phyloP scores from a whole-genome alignment of 805 yeast species.

The Candida nonsorbophila region DNA sequence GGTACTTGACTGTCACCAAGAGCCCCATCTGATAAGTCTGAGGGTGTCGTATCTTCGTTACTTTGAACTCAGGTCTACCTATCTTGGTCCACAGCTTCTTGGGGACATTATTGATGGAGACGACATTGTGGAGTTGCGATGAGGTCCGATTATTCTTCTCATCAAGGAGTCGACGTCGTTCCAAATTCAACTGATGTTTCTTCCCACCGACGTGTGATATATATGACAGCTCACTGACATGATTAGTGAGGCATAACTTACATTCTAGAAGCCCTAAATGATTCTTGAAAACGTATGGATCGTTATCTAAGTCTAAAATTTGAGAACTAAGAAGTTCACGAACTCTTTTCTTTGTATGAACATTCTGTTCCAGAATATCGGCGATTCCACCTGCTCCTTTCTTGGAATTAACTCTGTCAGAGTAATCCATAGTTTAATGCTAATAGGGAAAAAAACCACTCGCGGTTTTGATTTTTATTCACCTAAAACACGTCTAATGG shows the following conservation, averaged over 20 bases:
- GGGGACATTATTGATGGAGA: conserved; percentile 30
- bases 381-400: conserved; percentile 91
- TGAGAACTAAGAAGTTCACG: conserved; percentile 52
- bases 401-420: conserved; percentile 84
- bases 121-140: conserved; percentile 12
- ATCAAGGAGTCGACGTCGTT: conserved; percentile 45
- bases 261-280: conserved; percentile 86
- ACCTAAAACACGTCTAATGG: conserved; percentile 19
- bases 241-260: conserved; percentile 76
- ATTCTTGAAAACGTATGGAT: conserved; percentile 81
- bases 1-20: conserved; percentile 54
- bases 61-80: conserved; percentile 69
- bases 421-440: conserved; percentile 64
- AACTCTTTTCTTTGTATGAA: conserved; percentile 63
- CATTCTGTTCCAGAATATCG: conserved; percentile 61
- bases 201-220: conserved; percentile 80
- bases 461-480: too few species aligned
- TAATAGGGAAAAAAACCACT: too few species aligned
- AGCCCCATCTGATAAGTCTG: conserved; percentile 58
- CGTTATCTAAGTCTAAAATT: conserved; percentile 50
- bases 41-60: conserved; percentile 65
- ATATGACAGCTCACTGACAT: conserved; percentile 74
- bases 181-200: conserved; percentile 72
- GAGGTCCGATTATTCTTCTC: conserved; percentile 23
- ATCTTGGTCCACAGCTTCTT: conserved; percentile 52